Base-by-base conservation (phyloP, 176 grass and related monocot genomes). In the Phragmites australis region DNA sequence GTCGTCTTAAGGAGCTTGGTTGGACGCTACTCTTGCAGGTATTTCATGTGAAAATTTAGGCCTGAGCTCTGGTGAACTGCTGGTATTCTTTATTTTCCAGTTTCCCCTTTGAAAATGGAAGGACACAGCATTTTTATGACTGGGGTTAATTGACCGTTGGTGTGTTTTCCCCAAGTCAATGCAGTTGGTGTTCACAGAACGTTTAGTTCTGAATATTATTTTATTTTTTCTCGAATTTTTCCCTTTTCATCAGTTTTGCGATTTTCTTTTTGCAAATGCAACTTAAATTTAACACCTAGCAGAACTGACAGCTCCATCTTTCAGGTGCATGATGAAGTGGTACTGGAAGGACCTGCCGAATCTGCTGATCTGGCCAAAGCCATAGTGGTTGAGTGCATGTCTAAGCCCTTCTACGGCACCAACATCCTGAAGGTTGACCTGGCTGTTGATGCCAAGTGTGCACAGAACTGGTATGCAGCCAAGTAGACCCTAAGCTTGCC, bases 291-390 rank as follows among this genome's bases (percentile, higher is more conserved):
- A 31, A 34, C 17, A 78, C 41, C 68, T 43, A 47, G 16, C 17
- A 75, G 15, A 64, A 65, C 40, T 89, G 52, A 77, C 47, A 66
- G 47, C 31, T 58, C 37, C 48, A 77, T 70, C 49, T 89, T 81
- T 72, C 78, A 99, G 96, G 96, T 99, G 53, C 96, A 99, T 51
- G 96, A 99, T 89, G 96, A 99, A 86, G 90, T 99, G 43, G 93
- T 99, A 93, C 79, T 95, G 65, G 96, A 99, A 99, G 96, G 96
- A 42, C 96, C 92, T 25, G 75, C 74, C 6, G 92, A 95, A 50
- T 99, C 96, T 41, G 96, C 96, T 29, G 96, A 91, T n/a, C 74
- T 94, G 25, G 92, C 96, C 21, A 94, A 90, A 84, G 65, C 96
- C 25, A 95, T 93, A 71, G 88, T 99, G 40, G 88, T 95, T 6